A percentile compares a stretch with the other conserved stretches of the same genome.
phyloP scores from a whole-genome alignment of 768 basidiomycete species.

The Lactifluus pinguis region DNA sequence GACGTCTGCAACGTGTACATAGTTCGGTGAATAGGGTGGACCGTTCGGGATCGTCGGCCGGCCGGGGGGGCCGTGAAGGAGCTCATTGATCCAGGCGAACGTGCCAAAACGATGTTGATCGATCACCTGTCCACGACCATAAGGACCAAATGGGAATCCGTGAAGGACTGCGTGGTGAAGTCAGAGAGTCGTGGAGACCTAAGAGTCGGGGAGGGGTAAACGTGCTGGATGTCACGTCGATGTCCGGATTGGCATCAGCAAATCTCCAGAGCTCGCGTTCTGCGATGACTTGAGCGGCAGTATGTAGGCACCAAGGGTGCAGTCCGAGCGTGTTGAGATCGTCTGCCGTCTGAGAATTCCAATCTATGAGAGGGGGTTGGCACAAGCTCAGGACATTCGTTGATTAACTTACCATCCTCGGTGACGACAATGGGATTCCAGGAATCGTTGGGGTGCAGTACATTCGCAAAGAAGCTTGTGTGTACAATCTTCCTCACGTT shows the following conservation, averaged over 20 bases:
- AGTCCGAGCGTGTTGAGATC: conserved; percentile 7
- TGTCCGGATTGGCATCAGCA: conserved; percentile 5
- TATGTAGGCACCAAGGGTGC: conserved; percentile 14
- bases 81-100: conserved; percentile 12
- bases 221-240: conserved; percentile 12
- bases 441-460: conserved; percentile 6
- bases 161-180: conserved; percentile 1
- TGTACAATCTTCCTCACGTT: conserved; percentile 5
- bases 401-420: conserved; percentile 1
- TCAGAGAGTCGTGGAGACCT: neutral
- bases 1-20: conserved; percentile 10
- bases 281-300: conserved; percentile 6
- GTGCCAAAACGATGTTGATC: conserved; percentile 1
- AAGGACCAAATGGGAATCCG: conserved; percentile 10
- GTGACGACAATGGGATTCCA: conserved; percentile 12
- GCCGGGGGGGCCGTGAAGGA: conserved; percentile 8
- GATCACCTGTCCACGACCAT: conserved; percentile 11
- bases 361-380: conserved; percentile 2
- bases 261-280: conserved; percentile 17
- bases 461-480: conserved; percentile 7
- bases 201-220: neutral
- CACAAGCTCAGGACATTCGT: neutral
- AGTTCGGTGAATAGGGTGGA: conserved; percentile 12
- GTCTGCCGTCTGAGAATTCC: conserved; percentile 9
- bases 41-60: conserved; percentile 3